A percentile compares a stretch with the other conserved stretches of the same genome.
Evolutionary conservation across 148 eudicot species (phyloP).

Genomic region (Vaccinium macrocarpon): DNA sequence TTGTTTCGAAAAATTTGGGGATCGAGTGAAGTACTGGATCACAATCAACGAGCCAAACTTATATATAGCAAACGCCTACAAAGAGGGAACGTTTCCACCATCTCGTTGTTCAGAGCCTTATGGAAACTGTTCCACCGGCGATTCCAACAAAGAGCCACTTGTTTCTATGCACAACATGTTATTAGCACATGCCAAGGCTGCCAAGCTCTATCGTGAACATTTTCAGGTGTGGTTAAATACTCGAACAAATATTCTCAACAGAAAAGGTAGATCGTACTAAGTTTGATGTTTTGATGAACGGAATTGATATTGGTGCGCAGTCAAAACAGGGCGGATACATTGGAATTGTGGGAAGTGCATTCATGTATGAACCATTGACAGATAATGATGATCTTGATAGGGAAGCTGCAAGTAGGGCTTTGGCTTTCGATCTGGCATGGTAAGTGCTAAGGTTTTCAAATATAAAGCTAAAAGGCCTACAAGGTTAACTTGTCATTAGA

Average conservation of each 20-base stretch:
- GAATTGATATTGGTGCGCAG: constrained; percentile 33
- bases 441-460: constrained; percentile 22
- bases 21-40: constrained; percentile 71
- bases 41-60: constrained; percentile 85
- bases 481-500: too few species aligned
- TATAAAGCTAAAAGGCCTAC: too few species aligned
- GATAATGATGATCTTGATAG: constrained; percentile 34
- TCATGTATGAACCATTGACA: constrained; percentile 45
- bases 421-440: constrained; percentile 51
- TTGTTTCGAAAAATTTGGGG: constrained; percentile 69
- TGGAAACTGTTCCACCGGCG: constrained; percentile 49
- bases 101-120: constrained; percentile 61
- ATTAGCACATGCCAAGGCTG: constrained; percentile 68
- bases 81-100: constrained; percentile 57
- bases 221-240: constrained; percentile 43
- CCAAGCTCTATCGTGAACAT: constrained; percentile 43
- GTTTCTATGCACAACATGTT: constrained; percentile 61
- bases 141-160: constrained; percentile 66
- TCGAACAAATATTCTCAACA: background rate
- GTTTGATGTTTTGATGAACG: background rate
- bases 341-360: constrained; percentile 43
- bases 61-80: constrained; percentile 33
- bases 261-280: too few species aligned
- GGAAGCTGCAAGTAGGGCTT: constrained; percentile 50
- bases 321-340: constrained; percentile 47